A percentile compares a stretch with the other conserved stretches of the same genome.
Evolutionary conservation across 331 rosid genomes (phyloP).

Genomic region (Pyrus hybrid): DNA sequence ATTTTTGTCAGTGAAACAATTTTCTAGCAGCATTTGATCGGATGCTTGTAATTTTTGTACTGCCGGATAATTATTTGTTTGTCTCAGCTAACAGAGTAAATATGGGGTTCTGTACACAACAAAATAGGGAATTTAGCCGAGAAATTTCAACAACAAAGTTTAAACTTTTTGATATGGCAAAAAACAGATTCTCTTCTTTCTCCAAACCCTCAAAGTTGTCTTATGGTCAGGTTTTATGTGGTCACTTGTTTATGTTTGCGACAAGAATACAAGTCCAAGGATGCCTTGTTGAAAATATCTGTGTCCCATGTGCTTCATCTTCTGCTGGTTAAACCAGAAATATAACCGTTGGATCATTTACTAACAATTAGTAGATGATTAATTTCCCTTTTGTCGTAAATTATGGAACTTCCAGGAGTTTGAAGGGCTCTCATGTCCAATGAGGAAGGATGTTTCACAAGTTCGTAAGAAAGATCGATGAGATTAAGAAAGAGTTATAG

Average conservation of each 20-base stretch:
- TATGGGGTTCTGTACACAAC: conserved; percentile 1
- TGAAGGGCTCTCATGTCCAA: conserved; percentile 45
- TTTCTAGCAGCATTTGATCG: too few species aligned
- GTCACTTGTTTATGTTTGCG: too few species aligned
- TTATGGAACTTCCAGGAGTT: conserved; percentile 32
- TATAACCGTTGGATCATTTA: neutral
- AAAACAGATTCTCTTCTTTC: neutral
- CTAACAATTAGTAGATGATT: neutral
- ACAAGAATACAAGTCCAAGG: neutral
- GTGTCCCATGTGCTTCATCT: too few species aligned
- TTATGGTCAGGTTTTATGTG: too few species aligned
- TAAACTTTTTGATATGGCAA: too few species aligned
- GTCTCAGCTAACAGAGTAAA: neutral
- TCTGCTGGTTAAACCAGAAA: neutral
- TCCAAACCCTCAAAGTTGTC: too few species aligned
- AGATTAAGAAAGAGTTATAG: conserved; percentile 42
- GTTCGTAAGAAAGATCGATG: conserved; percentile 41
- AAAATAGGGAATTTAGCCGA: neutral
- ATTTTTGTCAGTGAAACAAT: too few species aligned
- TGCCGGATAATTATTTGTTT: too few species aligned
- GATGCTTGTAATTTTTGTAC: too few species aligned
- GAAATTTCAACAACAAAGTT: too few species aligned
- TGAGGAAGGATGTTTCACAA: conserved; percentile 38
- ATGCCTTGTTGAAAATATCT: too few species aligned
- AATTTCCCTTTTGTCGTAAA: neutral